Evolutionary conservation across 2,329 filamentous ascomycete genomes (phyloP).

Genomic region (Stachybotrys echinatus): DNA sequence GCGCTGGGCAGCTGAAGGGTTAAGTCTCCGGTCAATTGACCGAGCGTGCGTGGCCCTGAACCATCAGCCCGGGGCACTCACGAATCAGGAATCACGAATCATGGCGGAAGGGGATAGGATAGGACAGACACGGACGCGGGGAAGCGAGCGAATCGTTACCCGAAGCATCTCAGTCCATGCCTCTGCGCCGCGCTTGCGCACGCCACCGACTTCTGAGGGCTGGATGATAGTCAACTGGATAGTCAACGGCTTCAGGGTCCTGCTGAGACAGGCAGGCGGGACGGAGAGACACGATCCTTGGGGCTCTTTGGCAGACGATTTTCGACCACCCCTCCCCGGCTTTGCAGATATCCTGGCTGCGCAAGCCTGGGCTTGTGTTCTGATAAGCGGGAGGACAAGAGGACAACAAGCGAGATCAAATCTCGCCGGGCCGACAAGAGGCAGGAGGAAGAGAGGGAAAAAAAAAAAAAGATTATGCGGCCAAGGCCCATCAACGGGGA

Average conservation of each 20-base stretch:
- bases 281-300: too few species aligned
- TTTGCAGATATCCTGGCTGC: too few species aligned
- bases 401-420: neutral
- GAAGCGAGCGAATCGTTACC: neutral
- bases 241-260: neutral
- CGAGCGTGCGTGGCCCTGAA: neutral
- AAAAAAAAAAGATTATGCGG: neutral
- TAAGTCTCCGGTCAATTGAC: neutral
- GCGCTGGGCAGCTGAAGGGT: neutral
- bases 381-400: neutral
- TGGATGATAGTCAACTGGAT: neutral
- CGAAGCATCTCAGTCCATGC: neutral
- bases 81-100: neutral
- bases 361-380: neutral
- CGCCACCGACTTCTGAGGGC: neutral
- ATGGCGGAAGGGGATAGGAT: neutral
- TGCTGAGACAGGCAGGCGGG: neutral
- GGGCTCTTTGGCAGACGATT: too few species aligned
- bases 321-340: neutral
- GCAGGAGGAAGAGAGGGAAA: too few species aligned
- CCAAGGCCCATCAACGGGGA: too few species aligned
- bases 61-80: neutral
- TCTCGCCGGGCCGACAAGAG: too few species aligned
- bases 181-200: neutral
- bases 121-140: too few species aligned